Conservation (phyloP, 1,284 basidiomycete genomes). For the Microbotryum lychnidis-dioicae region DNA sequence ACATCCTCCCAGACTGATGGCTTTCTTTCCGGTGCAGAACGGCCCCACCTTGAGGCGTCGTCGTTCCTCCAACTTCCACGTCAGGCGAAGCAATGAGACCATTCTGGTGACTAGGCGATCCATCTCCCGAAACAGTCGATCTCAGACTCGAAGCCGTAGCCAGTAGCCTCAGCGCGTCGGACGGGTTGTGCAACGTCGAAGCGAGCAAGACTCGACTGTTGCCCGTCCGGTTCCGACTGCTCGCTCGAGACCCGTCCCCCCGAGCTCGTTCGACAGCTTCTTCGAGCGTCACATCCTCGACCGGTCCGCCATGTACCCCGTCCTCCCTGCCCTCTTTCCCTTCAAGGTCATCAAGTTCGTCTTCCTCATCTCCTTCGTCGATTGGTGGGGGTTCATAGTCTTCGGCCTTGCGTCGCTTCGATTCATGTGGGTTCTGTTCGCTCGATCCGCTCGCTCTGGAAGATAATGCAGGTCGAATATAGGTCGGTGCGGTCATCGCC, state of each 20-base stretch:
- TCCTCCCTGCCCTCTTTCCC: constrained; percentile 12
- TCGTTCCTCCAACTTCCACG: too few relatives aligned
- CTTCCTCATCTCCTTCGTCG: constrained; percentile 2
- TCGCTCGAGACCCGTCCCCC: neutral
- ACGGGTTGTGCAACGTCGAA: constrained; percentile 27
- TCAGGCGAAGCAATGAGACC: neutral
- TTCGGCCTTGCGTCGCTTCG: too few relatives aligned
- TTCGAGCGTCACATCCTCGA: neutral
- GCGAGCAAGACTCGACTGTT: constrained; percentile 21
- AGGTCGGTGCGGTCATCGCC: too few relatives aligned
- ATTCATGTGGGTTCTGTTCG: too few relatives aligned
- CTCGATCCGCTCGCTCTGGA: too few relatives aligned
- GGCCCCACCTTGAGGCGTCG: too few relatives aligned
- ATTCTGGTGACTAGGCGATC: neutral
- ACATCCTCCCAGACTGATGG: neutral
- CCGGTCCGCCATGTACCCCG: too few relatives aligned
- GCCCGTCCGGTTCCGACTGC: constrained; percentile 4
- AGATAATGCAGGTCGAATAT: too few relatives aligned
- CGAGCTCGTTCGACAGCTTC: too few relatives aligned
- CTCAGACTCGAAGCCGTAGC: constrained; percentile 22
- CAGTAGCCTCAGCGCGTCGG: constrained; percentile 25
- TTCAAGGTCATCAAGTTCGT: constrained; percentile 2
- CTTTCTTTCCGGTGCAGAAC: neutral
- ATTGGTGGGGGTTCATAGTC: too few relatives aligned
- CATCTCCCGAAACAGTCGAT: neutral